Evolutionary conservation across 2,329 filamentous ascomycete species (phyloP), one percentile per base, ranked within the genome.

Genomic region (Fusarium concolor): DNA sequence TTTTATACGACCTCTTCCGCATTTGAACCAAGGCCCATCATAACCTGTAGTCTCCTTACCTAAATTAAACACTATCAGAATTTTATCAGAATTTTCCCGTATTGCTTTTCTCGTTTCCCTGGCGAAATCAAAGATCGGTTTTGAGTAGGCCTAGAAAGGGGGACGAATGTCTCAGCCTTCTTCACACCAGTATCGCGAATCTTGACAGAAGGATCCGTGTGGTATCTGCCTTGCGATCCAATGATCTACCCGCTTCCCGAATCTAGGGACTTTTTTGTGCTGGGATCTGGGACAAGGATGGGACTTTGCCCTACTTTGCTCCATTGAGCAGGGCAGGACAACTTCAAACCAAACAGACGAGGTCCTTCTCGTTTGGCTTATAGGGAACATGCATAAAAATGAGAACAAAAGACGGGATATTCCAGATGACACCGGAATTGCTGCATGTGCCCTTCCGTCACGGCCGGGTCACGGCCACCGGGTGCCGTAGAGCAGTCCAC

Each of bases 191-290:
- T 39, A 50, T 54, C 20, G 56, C 33, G 38, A 57, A 56, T 46
- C 58, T 50, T 53, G 15, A 37, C 26, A 28, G 46, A 51, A 33
- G 31, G 44, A 59, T 61, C 38, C 39, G 33, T 43, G 46, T 26
- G 42, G 10, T 31, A 31, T 31, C 29, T 31, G 6, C 9, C 28
- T 10, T 31, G 10, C 11, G 29, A 45, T 55, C n/a, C 20, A 55
- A 55, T 45, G 66, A 69, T 69, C 66, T 69, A 69, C 66, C 64
- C 60, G 65, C 37, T 39, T 62, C 43, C 65, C 65, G 60, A 54
- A 56, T 39, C 42, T 61, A 65, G 56, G 52, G 39, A 20, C 42
- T 39, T 56, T 41, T 52, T 45, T 12, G 29, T 53, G 35, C 50
- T 38, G 17, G 56, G 57, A 52, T 69, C 33, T 6, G 28, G 50